phyloP scores from a whole-genome alignment of 768 basidiomycete genomes.

The Leucocoprinus leucothites region DNA sequence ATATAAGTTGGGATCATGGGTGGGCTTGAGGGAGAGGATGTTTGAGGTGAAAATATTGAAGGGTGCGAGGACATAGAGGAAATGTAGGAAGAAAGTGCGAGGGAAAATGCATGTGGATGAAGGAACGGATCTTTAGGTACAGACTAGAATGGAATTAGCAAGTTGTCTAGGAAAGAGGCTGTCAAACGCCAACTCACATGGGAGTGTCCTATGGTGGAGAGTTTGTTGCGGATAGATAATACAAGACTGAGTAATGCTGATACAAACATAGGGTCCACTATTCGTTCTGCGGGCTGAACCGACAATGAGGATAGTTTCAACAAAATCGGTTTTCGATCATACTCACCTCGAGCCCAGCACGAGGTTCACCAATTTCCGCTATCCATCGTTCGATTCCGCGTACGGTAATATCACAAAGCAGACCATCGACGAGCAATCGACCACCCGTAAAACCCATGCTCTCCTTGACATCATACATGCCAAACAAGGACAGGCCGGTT shows the following conservation, averaged over 20 bases:
- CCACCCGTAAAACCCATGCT: slow-evolving; percentile 12
- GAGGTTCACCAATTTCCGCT: slow-evolving; percentile 58
- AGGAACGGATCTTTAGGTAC: slow-evolving; percentile 79
- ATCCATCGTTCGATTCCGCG: slow-evolving; percentile 72
- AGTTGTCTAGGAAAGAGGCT: neutral
- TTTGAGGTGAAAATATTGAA: slow-evolving; percentile 11
- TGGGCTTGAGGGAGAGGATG: slow-evolving; percentile 20
- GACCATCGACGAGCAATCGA: slow-evolving; percentile 47
- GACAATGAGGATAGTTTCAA: slow-evolving; percentile 1
- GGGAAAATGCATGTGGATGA: slow-evolving; percentile 56
- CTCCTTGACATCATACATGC: slow-evolving; percentile 41
- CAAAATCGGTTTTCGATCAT: slow-evolving; percentile 2
- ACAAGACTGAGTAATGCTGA: slow-evolving; percentile 70
- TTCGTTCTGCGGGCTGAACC: slow-evolving; percentile 61
- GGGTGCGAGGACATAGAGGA: slow-evolving; percentile 21
- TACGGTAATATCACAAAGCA: slow-evolving; percentile 76
- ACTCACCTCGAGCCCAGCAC: slow-evolving; percentile 58
- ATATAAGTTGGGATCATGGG: slow-evolving; percentile 15
- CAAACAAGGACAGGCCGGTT: slow-evolving; percentile 67
- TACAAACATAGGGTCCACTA: slow-evolving; percentile 71
- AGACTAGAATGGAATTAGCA: slow-evolving; percentile 19
- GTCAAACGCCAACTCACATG: slow-evolving; percentile 28
- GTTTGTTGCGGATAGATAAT: slow-evolving; percentile 64
- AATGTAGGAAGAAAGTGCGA: slow-evolving; percentile 40
- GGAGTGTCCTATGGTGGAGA: slow-evolving; percentile 51